Evolutionary conservation across 2,329 filamentous ascomycete species (phyloP), one percentile per base, ranked within the genome.

Genomic region (Aspergillus ibericus): DNA sequence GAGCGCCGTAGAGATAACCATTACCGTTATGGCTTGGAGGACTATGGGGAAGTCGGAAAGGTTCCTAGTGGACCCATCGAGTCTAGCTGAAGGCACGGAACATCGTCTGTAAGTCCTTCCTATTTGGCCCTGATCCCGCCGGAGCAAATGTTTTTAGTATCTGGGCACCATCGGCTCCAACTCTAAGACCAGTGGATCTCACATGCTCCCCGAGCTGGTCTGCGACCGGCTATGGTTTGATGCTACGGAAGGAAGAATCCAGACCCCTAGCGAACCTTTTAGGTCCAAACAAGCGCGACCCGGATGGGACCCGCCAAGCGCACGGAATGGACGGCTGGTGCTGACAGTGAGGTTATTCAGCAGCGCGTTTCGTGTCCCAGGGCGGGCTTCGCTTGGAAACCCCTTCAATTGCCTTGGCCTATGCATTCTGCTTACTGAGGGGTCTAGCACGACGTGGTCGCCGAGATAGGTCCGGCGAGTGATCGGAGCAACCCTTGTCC

Each of bases 21-120:
- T 47, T 29, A 42, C 42, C 42, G 22, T 47, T 29, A 13, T 47
- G 42, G 42, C 18, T 47, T 47, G 42, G 42, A 29, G 42, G 42
- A 47, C 42, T 47, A 47, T 47, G 42, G 42, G 42, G 42, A 47
- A 47, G 42, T 47, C 42, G 42, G 42, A 47, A 47, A n/a, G 42
- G 13, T 47, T 47, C 42, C 42, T 47, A 47, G 42, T 13, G 42
- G 42, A 29, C 42, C 42, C 42, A 47, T 47, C 42, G 42, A 12
- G 25, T 27, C 42, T 47, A 47, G 22, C 42, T 27, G 42, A 29
- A 29, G 25, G 42, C 42, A 47, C 42, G 42, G 42, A 47, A 29
- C 42, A 47, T 29, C 20, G 18, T 47, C 42, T 15, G 42, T 15
- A 25, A 27, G 25, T 47, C 20, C 20, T 47, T 47, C 42, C 42